These are phyloP conservation scores for Yamadazyma triangularis DNA, from an alignment of 1,139 yeast species.

Conservation along the genomic window DNA sequence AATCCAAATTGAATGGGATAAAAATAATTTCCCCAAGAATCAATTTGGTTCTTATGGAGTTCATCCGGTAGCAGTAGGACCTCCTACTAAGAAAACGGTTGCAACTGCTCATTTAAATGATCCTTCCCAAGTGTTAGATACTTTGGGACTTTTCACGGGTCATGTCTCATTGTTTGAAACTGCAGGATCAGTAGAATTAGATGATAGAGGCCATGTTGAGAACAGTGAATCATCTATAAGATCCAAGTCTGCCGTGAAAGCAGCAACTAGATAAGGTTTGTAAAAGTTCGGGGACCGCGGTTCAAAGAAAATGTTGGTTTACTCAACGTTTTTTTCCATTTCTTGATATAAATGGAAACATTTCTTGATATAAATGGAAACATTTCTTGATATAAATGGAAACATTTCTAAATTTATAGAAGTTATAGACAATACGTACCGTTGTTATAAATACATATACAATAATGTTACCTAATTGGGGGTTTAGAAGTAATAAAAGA, in stretches of 20 bases:
- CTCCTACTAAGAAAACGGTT: constrained; percentile 82
- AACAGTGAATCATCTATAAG: constrained; percentile 42
- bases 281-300: no score
- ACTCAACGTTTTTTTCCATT: no score
- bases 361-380: no score
- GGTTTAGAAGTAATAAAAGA: constrained; percentile 33
- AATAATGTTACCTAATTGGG: no score
- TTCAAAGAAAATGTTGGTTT: no score
- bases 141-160: constrained; percentile 75
- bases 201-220: constrained; percentile 65
- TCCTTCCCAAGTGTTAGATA: constrained; percentile 81
- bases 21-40: constrained; percentile 34
- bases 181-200: constrained; percentile 69
- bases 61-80: constrained; percentile 92
- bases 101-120: constrained; percentile 88
- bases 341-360: no score
- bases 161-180: constrained; percentile 71
- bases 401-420: no score
- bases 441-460: no score
- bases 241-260: constrained; percentile 31
- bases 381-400: no score
- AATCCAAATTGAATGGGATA: constrained; percentile 50
- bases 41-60: constrained; percentile 55
- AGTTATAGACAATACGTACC: no score
- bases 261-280: constrained; percentile 20